Base-by-base conservation (phyloP, 345 rosid genomes). In the Corchorus olitorius region DNA sequence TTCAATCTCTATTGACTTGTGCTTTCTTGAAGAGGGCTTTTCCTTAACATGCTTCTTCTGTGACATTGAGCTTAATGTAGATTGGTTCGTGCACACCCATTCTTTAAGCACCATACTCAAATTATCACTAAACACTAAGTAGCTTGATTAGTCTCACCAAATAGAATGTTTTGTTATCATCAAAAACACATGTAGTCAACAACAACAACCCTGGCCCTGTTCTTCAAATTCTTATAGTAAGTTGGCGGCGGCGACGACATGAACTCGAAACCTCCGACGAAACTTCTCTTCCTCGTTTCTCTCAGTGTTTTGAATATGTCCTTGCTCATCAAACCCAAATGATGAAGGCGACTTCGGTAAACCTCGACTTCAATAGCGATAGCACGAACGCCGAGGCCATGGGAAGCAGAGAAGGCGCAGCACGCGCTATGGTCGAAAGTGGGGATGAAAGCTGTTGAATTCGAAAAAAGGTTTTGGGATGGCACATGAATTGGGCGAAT, bases 231-330 rank as follows among this genome's bases (percentile, higher is more conserved):
- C 82, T 79, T 73, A 65, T 91, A 93, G 34, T 94, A 94, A 27
- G 94, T 93, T 11, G 94, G 95, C 4, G 97, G 98, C 62, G 98
- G 98, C 7, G 94, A 84, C 5, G 98, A 97, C 97, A 94, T 94
- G 81, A 93, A 94, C 66, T 94, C 98, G 55, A 94, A 94, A 0
- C 97, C 97, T 14, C 98, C 97, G 1, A 93, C 82, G 16, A 84
- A 70, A n/a, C 93, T 89, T 46, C 98, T 81, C 88, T 84, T 87
- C 78, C 89, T 71, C 98, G 92, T 94, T 83, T 93, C 97, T 68
- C 97, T 87, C 17, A 93, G 67, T 0, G 98, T 91, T 70, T 77
- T 82, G 80, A 94, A 94, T 11, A 94, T 94, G 61, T 94, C 94
- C 80, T 87, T 92, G 22, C 88, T 88, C 84, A 72, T 81, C 74